Base-by-base conservation (phyloP, 495 filamentous ascomycete species). In the Talaromyces thailandensis region DNA sequence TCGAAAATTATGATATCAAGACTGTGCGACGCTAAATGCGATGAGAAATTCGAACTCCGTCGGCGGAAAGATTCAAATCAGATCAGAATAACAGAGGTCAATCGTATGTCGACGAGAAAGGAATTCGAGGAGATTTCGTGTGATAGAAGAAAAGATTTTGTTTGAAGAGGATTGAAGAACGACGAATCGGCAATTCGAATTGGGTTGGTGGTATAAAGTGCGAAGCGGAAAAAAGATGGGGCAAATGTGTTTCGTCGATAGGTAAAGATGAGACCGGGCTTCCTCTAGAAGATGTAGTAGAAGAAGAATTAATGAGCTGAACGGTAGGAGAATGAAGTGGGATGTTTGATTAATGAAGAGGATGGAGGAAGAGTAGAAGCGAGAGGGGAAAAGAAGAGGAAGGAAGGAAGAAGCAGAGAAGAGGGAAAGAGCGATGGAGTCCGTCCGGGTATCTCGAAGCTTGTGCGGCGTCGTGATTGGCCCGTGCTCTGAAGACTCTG, bases 161-260 rank as follows among this genome's bases (percentile, higher is more conserved):
- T 48, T 59, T 14, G 28, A 58, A 58, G 24, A 21, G 55, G 26
- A 40, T 5, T 40, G 35, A 40, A 35, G 35, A 37, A 40, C 35
- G 16, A 40, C 35, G 35, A 40, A 40, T 40, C 61, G 28, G 63
- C 40, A 62, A 57, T 48, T 62, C 23, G 61, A 56, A 58, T 57
- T 58, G 48, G 61, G 56, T 57, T 58, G 48, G 61, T 59, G 61
- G 51, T 55, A 28, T 55, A 28, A 55, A 55, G 51, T 55, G 51
- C 65, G 61, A 58, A 56, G 56, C 35, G 60, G 53, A 62, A 67
- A 62, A 57, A 56, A 69, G 37, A 31, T 65, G 62, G 52, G 40
- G 64, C 50, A 65, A 58, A 65, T 50, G 55, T 45, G 56, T 45
- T 16, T 37, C 25, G 25, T 37, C 18, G 56, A 43, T 58, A 58